These are phyloP conservation scores for Austropuccinia psidii DNA, from an alignment of 1,284 basidiomycete species.

Conservation along the genomic window DNA sequence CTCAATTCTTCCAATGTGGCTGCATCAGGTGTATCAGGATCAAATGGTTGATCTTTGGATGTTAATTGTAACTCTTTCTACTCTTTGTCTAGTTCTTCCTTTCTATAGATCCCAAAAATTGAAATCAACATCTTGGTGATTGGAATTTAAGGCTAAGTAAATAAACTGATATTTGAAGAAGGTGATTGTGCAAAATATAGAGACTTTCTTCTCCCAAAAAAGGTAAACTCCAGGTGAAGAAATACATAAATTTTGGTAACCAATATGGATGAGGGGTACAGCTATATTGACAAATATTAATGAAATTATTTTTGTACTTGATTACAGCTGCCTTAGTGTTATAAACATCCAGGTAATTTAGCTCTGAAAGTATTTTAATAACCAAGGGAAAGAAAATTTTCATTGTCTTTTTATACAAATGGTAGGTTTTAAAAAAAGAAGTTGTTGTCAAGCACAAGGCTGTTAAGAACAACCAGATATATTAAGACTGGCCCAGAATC, in stretches of 20 bases:
- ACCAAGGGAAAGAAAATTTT: conserved; percentile 81
- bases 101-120: conserved; percentile 83
- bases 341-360: conserved; percentile 92
- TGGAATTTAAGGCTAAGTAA: conserved; percentile 44
- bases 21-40: too few species aligned
- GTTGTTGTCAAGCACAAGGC: neutral
- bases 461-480: neutral
- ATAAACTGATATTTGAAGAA: conserved; percentile 3
- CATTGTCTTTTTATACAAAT: conserved; percentile 94
- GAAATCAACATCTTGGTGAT: conserved; percentile 94
- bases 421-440: conserved; percentile 56
- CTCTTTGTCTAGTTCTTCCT: conserved; percentile 86
- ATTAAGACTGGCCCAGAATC: conserved; percentile 67
- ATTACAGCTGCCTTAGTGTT: conserved; percentile 94
- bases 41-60: conserved; percentile 42
- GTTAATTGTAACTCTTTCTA: conserved; percentile 55
- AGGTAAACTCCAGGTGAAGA: conserved; percentile 96
- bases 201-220: conserved; percentile 95
- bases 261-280: conserved; percentile 91
- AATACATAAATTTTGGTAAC: conserved; percentile 98
- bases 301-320: conserved; percentile 92
- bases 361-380: conserved; percentile 93
- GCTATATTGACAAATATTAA: conserved; percentile 92
- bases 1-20: too few species aligned
- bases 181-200: conserved; percentile 43